A percentile compares a stretch with the other conserved stretches of the same genome.
These are phyloP conservation scores for Auriscalpium microsporum DNA, from an alignment of 768 basidiomycete genomes.

Conservation along the genomic window DNA sequence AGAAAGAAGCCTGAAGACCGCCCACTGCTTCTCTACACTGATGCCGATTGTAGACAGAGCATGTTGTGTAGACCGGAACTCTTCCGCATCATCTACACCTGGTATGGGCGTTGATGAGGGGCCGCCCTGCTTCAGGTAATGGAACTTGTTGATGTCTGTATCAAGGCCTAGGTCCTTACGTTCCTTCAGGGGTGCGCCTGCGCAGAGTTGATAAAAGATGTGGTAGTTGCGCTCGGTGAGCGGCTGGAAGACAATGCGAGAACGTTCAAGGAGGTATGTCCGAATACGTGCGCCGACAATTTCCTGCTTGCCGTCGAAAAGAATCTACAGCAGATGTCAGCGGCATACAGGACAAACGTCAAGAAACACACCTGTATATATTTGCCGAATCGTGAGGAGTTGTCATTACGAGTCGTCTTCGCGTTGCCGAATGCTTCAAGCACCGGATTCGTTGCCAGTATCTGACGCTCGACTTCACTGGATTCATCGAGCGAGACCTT, in stretches of 20 bases:
- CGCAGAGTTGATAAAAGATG: conserved; percentile 99
- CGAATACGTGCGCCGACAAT: conserved; percentile 99
- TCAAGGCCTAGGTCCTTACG: conserved; percentile 91
- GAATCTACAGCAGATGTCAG: conserved; percentile 49
- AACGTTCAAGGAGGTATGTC: conserved; percentile 95
- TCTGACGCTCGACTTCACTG: conserved; percentile 94
- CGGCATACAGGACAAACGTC: too few relatives aligned
- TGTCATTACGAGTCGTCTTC: conserved; percentile 98
- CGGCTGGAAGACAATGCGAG: conserved; percentile 95
- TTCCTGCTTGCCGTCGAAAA: conserved; percentile 92
- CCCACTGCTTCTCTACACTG: conserved; percentile 97
- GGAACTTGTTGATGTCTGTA: conserved; percentile 76
- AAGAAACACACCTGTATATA: conserved; percentile 79
- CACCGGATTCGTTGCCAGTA: conserved; percentile 98
- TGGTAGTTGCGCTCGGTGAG: conserved; percentile 97
- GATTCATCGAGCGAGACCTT: conserved; percentile 76
- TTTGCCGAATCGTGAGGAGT: conserved; percentile 98
- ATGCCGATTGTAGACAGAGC: conserved; percentile 97
- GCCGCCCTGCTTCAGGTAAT: conserved; percentile 91
- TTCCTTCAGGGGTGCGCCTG: conserved; percentile 91
- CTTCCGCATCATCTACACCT: conserved; percentile 94
- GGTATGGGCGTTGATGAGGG: conserved; percentile 75
- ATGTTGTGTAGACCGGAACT: conserved; percentile 88
- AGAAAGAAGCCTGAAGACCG: conserved; percentile 88
- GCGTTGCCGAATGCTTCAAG: conserved; percentile 99